phyloP scores from a whole-genome alignment of 768 basidiomycete species.

The Lactarius deliciosus region DNA sequence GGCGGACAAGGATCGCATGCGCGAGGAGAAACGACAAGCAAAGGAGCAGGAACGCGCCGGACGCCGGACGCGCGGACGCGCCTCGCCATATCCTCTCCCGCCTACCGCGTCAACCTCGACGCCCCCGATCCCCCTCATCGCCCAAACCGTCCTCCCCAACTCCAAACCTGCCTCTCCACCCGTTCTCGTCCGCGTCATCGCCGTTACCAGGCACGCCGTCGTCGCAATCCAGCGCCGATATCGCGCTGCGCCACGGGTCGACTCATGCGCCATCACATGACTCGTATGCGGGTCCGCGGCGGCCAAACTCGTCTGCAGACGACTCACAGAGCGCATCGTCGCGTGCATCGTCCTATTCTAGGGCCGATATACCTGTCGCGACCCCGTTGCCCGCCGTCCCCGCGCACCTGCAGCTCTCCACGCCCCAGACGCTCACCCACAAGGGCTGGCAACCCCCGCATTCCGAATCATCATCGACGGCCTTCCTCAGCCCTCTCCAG shows the following conservation, averaged over 20 bases:
- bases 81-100: slow-evolving; percentile 18
- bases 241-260: not conserved
- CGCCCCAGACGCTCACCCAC: not conserved
- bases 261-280: slow-evolving; percentile 13
- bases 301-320: not conserved
- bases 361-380: not conserved
- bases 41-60: slow-evolving; percentile 26
- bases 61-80: slow-evolving; percentile 9
- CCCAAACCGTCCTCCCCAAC: slow-evolving; percentile 1
- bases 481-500: slow-evolving; percentile 6
- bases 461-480: not conserved
- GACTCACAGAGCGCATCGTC: slow-evolving; percentile 9
- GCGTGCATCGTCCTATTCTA: not conserved
- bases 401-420: not conserved
- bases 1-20: slow-evolving; percentile 26
- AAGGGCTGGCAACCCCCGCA: slow-evolving; percentile 3
- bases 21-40: slow-evolving; percentile 21
- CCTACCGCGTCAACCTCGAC: slow-evolving; percentile 9
- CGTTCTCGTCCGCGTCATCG: slow-evolving; percentile 7
- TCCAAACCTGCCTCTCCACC: not conserved
- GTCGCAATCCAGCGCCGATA: slow-evolving; percentile 2
- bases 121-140: not conserved
- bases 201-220: slow-evolving; percentile 1
- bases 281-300: not conserved
- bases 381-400: slow-evolving; percentile 1